Evolutionary conservation across 2,329 filamentous ascomycete species (phyloP), one percentile per base, ranked within the genome.

Genomic region (Alternaria sp.): DNA sequence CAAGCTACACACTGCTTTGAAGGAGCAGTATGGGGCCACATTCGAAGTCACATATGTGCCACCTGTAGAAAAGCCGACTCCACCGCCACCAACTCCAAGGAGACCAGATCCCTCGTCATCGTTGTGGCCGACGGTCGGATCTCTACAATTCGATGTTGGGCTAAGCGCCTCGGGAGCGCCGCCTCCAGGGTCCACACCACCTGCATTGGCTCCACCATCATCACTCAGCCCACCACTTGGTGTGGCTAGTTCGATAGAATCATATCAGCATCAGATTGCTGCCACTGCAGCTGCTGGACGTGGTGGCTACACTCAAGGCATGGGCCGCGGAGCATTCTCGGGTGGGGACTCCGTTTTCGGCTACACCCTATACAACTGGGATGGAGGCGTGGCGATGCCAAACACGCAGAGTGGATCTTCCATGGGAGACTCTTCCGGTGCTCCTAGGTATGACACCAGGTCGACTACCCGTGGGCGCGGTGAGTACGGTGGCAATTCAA

Each of bases 381-480:
- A 12, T 47, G 42, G 24, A 48, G 6, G 16, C 14, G 12, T 12
- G 16, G 16, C n/a, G 26, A 9, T 6, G 44, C 16, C 36, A 5
- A 7, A 26, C 43, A 16, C 11, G 22, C 18, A 42, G 20, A 34
- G 34, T 18, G 51, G 20, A 41, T 28, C 24, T 26, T 2, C 24
- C 18, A 8, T 44, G 9, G 46, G 34, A 28, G 34, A 14, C 7
- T 26, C 46, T 34, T n/a, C 41, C 7, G 30, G 22, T 2, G 36
- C 54, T 1, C 39, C 20, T 20, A 52, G 58, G 30, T 62, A 61
- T 41, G 55, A 56, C 7, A 51, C 55, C 11, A 54, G 54, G n/a
- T 59, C 51, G 3, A 39, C 58, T 7, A 51, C 58, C 9, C 51
- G 54, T 44, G 54, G 47, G 14, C 57, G 58, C 14, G 51, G 54